Percentiles rank a stretch among this genome's conserved stretches.
Evolutionary conservation across 2,329 filamentous ascomycete species (phyloP).

Genomic region (Ceratocystis variospora): DNA sequence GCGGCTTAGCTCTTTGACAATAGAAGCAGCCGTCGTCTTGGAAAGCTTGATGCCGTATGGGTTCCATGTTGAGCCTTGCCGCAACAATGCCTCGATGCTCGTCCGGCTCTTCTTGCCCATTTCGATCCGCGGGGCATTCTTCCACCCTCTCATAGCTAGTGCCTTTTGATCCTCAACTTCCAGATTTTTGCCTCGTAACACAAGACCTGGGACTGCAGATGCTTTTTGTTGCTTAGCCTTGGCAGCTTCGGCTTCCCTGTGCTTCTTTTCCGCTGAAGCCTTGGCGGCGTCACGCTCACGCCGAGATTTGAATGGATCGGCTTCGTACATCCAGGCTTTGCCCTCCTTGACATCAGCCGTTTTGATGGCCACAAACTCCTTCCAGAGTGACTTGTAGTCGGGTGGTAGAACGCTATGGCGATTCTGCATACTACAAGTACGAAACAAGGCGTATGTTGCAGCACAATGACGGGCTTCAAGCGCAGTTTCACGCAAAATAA

Average conservation of each 20-base stretch:
- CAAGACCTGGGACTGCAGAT: slow-evolving; percentile 14
- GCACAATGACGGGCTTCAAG: slow-evolving; percentile 89
- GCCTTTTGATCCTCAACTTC: slow-evolving; percentile 25
- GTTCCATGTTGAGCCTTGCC: slow-evolving; percentile 75
- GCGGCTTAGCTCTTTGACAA: slow-evolving; percentile 60
- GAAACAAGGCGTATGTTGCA: slow-evolving; percentile 78
- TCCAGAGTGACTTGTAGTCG: slow-evolving; percentile 81
- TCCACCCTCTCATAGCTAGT: slow-evolving; percentile 60
- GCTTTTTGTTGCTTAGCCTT: slow-evolving; percentile 46
- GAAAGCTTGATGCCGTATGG: slow-evolving; percentile 57
- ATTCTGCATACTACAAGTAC: slow-evolving; percentile 91
- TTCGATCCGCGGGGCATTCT: slow-evolving; percentile 74
- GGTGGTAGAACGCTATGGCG: slow-evolving; percentile 89
- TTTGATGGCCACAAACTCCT: slow-evolving; percentile 75
- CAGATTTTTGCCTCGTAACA: slow-evolving; percentile 25
- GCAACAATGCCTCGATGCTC: slow-evolving; percentile 66
- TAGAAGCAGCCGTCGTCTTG: slow-evolving; percentile 38
- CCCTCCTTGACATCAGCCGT: slow-evolving; percentile 63
- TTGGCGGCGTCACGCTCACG: slow-evolving; percentile 69
- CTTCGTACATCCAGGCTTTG: slow-evolving; percentile 81
- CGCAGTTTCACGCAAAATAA: slow-evolving; percentile 62
- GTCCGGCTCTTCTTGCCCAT: slow-evolving; percentile 72
- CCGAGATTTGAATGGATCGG: slow-evolving; percentile 76
- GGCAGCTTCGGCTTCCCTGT: slow-evolving; percentile 53
- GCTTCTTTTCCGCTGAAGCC: slow-evolving; percentile 63